A percentile compares a stretch with the other conserved stretches of the same genome.
phyloP scores from a whole-genome alignment of 768 basidiomycete genomes.

The Podaxis mareebaensis region DNA sequence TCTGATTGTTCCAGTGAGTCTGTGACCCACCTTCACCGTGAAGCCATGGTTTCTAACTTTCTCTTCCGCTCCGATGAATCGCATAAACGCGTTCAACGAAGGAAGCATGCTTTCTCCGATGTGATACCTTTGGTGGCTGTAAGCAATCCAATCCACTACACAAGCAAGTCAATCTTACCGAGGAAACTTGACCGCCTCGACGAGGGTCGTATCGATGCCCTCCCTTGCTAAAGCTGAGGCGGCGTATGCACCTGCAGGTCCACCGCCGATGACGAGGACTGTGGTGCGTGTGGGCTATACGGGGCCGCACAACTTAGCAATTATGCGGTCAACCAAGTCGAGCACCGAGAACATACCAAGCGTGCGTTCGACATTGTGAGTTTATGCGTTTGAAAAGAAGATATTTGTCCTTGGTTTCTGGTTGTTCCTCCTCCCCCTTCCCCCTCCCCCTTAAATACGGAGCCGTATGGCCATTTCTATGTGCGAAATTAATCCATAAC shows the following conservation, averaged over 20 bases:
- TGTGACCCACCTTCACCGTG: conserved; percentile 27
- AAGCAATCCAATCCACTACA: background rate
- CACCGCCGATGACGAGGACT: conserved; percentile 44
- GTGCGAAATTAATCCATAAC: background rate
- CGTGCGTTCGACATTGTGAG: background rate
- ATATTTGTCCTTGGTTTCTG: background rate
- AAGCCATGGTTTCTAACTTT: conserved; percentile 34
- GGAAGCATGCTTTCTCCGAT: conserved; percentile 42
- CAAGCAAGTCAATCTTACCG: conserved; percentile 20
- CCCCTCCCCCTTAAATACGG: background rate
- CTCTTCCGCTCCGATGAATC: conserved; percentile 38
- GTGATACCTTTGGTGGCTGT: conserved; percentile 29
- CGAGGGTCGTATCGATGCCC: conserved; percentile 36
- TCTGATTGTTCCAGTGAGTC: background rate
- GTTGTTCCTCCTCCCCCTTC: too few relatives aligned
- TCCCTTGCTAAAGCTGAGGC: conserved; percentile 45
- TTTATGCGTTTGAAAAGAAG: background rate
- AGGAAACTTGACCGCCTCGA: conserved; percentile 47
- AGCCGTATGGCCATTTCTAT: background rate
- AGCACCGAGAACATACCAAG: background rate
- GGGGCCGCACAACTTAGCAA: background rate
- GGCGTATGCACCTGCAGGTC: conserved; percentile 49
- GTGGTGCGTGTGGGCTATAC: conserved; percentile 22
- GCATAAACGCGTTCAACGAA: conserved; percentile 33
- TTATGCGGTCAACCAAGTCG: background rate